Percentiles rank a stretch among this genome's conserved stretches.
Conservation (phyloP, 1,139 yeast genomes). For the Kurtzmaniella quercitrusa region DNA sequence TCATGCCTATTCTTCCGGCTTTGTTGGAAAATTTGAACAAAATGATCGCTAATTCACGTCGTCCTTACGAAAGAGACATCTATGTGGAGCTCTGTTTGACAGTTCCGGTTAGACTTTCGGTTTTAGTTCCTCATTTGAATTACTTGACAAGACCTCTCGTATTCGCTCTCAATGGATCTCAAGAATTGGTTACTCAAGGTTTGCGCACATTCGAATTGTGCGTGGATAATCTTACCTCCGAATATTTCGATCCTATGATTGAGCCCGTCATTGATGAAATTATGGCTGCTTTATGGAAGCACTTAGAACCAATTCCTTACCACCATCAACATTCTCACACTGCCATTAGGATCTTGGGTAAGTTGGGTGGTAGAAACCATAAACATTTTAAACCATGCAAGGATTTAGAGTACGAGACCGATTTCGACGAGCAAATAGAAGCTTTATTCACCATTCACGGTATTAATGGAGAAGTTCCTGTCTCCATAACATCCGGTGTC, state of each 20-base stretch:
- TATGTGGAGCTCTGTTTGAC: slow-evolving; percentile 93
- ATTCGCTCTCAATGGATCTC: slow-evolving; percentile 84
- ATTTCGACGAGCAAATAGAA: slow-evolving; percentile 62
- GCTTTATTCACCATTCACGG: slow-evolving; percentile 74
- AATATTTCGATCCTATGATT: slow-evolving; percentile 93
- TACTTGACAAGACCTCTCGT: slow-evolving; percentile 89
- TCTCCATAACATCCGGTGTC: slow-evolving; percentile 81
- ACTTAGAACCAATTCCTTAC: slow-evolving; percentile 87
- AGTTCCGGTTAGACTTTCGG: slow-evolving; percentile 91
- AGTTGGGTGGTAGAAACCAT: slow-evolving; percentile 93
- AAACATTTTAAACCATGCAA: slow-evolving; percentile 73
- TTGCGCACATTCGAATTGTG: slow-evolving; percentile 92
- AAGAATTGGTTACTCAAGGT: slow-evolving; percentile 91
- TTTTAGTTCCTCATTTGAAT: slow-evolving; percentile 86
- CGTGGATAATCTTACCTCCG: slow-evolving; percentile 93
- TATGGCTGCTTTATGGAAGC: slow-evolving; percentile 89
- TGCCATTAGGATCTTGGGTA: slow-evolving; percentile 88
- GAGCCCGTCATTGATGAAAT: slow-evolving; percentile 95
- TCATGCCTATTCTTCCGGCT: slow-evolving; percentile 84
- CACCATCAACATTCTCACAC: slow-evolving; percentile 94
- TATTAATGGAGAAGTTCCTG: slow-evolving; percentile 52
- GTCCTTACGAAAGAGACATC: slow-evolving; percentile 88
- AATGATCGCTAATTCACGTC: slow-evolving; percentile 75
- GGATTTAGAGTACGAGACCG: slow-evolving; percentile 54
- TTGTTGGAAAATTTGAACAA: slow-evolving; percentile 81